Conservation (phyloP, 352 stramenopile genomes). For the Phytopythium sindhum region DNA sequence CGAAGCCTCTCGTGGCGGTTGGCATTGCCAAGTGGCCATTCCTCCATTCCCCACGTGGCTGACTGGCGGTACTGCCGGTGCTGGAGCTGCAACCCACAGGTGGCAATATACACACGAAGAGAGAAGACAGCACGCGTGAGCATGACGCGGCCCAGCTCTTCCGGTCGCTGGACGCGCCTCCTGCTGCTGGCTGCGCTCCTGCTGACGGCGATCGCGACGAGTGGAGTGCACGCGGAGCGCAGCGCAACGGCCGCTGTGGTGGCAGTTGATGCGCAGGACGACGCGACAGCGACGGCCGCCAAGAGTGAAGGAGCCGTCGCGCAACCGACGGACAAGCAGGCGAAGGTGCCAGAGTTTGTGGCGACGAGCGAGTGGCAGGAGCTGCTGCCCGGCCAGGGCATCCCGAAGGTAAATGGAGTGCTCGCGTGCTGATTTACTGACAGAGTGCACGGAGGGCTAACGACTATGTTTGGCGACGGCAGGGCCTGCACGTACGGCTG, state of each 20-base stretch:
- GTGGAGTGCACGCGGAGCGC: background rate
- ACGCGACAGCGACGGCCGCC: conserved; percentile 11
- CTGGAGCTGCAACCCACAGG: background rate
- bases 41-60: background rate
- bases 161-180: conserved; percentile 16
- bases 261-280: background rate
- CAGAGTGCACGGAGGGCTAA: conserved; percentile 7
- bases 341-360: conserved; percentile 40
- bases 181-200: conserved; percentile 14
- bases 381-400: conserved; percentile 53
- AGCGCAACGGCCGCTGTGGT: background rate
- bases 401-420: conserved; percentile 62
- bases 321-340: background rate
- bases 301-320: background rate
- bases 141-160: background rate
- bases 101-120: background rate
- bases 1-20: background rate
- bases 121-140: background rate
- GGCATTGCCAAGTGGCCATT: background rate
- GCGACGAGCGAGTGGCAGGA: conserved; percentile 62
- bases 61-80: no score
- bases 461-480: conserved; percentile 1
- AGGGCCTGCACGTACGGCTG: conserved; percentile 83
- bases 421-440: no score
- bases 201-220: conserved; percentile 5